phyloP scores from a whole-genome alignment of 495 filamentous ascomycete species.

The Penicillium turbatum region DNA sequence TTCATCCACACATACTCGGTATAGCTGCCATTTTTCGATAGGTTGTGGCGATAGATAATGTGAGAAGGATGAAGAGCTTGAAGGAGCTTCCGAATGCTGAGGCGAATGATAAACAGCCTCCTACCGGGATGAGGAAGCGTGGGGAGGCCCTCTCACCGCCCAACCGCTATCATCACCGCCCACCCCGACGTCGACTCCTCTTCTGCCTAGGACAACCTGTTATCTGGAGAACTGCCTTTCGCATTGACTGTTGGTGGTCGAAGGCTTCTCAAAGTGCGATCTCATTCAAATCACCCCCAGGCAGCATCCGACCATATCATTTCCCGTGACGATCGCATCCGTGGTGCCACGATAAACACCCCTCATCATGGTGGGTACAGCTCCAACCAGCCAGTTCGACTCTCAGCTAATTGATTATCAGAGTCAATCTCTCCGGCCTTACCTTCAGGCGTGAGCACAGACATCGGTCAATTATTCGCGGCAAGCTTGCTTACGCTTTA shows the following conservation, averaged over 20 bases:
- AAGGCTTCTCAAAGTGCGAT: not conserved
- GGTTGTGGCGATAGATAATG: slow-evolving; percentile 9
- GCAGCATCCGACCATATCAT: not conserved
- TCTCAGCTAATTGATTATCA: slow-evolving; percentile 29
- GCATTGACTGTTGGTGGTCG: not conserved
- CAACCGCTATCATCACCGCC: slow-evolving; percentile 32
- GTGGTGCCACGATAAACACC: not conserved
- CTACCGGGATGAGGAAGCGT: slow-evolving; percentile 27
- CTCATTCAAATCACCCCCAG: not conserved
- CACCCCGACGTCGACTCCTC: slow-evolving; percentile 9
- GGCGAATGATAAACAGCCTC: slow-evolving; percentile 32
- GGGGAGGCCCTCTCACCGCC: slow-evolving; percentile 36
- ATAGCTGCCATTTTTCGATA: slow-evolving; percentile 53
- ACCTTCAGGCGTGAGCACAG: slow-evolving; percentile 57
- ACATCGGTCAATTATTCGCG: not conserved
- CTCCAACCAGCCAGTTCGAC: not conserved
- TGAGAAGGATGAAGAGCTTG: slow-evolving; percentile 11
- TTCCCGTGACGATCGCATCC: not conserved
- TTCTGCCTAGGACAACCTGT: slow-evolving; percentile 9
- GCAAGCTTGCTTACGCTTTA: not conserved
- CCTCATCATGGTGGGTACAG: slow-evolving; percentile 21
- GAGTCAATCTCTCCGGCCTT: slow-evolving; percentile 98
- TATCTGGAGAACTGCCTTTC: not conserved
- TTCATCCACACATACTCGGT: slow-evolving; percentile 46
- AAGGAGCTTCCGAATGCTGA: slow-evolving; percentile 24